Conservation (phyloP, 1,284 basidiomycete species). For the Marasmius fiardii region DNA sequence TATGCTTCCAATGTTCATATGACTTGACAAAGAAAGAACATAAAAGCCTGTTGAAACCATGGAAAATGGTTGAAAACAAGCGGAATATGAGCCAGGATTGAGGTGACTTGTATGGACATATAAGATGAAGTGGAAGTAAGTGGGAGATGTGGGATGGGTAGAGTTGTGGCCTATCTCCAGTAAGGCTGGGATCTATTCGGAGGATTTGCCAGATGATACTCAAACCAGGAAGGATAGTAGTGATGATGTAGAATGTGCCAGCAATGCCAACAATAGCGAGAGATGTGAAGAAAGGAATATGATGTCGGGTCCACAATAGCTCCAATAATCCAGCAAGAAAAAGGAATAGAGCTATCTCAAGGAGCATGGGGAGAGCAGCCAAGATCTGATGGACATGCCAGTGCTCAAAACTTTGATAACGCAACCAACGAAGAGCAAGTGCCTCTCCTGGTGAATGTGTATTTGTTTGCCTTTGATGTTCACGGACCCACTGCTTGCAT, state of each 20-base stretch:
- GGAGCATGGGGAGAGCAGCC: constrained; percentile 2
- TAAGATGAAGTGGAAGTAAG: neutral
- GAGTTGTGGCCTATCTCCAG: neutral
- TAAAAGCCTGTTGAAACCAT: neutral
- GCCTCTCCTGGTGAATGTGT: neutral
- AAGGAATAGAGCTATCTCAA: constrained; percentile 4
- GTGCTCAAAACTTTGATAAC: neutral
- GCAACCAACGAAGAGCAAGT: constrained; percentile 5
- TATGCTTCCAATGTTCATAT: neutral
- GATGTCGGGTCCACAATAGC: constrained; percentile 1
- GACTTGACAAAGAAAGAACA: neutral
- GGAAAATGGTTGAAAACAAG: neutral
- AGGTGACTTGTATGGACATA: constrained; percentile 1
- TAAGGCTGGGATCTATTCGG: neutral
- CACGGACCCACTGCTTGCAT: too few relatives aligned
- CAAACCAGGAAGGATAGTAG: neutral
- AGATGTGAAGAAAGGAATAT: neutral
- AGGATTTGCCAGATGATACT: neutral
- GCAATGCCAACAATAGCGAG: neutral
- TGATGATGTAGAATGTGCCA: neutral
- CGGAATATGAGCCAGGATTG: neutral
- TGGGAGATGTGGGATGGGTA: neutral
- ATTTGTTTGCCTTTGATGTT: neutral
- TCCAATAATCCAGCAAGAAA: constrained; percentile 7
- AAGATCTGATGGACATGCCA: constrained; percentile 3